phyloP scores from a whole-genome alignment of 345 rosid species.

The Hirschfeldia incana region DNA sequence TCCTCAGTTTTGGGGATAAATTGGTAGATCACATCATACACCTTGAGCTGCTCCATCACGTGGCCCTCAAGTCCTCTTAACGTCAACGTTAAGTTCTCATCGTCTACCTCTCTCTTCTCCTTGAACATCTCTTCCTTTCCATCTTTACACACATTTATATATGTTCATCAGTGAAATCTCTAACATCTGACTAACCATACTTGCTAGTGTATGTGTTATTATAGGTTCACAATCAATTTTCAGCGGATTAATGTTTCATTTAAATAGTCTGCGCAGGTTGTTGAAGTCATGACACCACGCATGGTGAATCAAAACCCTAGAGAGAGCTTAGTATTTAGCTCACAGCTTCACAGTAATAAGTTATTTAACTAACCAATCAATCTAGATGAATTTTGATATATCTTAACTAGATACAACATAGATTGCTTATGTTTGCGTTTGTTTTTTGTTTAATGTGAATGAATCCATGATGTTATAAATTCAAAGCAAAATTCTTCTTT shows the following conservation, averaged over 20 bases:
- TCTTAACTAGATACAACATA: not conserved
- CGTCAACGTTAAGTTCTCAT: slow-evolving; percentile 23
- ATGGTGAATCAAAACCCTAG: not conserved
- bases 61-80: slow-evolving; percentile 34
- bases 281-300: not conserved
- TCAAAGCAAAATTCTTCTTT: not conserved
- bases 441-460: not conserved
- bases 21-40: slow-evolving; percentile 20
- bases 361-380: not conserved
- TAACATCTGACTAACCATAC: not conserved
- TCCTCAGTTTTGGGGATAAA: slow-evolving; percentile 31
- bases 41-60: slow-evolving; percentile 38
- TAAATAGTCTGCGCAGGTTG: not conserved
- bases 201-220: not conserved
- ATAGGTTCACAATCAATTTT: not conserved
- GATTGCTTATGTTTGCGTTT: not conserved
- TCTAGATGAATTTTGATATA: not conserved
- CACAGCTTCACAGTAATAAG: not conserved
- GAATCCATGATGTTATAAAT: not conserved
- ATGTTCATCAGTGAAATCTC: not conserved
- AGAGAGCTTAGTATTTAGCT: not conserved
- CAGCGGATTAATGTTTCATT: not conserved
- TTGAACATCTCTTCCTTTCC: slow-evolving; percentile 31
- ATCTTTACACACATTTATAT: slow-evolving; percentile 18
- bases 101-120: slow-evolving; percentile 33